Base-by-base conservation (phyloP, 495 filamentous ascomycete genomes). In the Rusavskia elegans region DNA sequence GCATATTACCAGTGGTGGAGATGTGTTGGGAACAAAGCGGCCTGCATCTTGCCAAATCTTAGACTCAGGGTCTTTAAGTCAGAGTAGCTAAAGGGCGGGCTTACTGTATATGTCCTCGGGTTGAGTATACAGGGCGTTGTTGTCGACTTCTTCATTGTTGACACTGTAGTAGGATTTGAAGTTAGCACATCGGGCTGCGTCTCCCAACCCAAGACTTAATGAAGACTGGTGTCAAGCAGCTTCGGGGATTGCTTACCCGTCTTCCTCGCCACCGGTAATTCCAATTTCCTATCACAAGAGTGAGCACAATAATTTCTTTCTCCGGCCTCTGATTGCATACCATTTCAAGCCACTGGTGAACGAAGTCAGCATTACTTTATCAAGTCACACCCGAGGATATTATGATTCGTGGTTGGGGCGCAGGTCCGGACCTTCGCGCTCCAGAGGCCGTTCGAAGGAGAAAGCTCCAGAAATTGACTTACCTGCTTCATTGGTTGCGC, bases 51-150 rank as follows among this genome's bases (percentile, higher is more conserved):
- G n/a, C 32, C 13, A 10, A 10, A 35, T 3, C 0, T 7, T 10
- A 11, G 32, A 11, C 9, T 35, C 32, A 11, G 32, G 8, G 7
- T 35, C 32, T 8, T 14, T 7, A 14, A 35, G 10, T 35, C 7
- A 11, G 32, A 11, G 25, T 27, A 27, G 6, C 32, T 35, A 3
- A 10, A 35, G 10, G 32, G 32, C 8, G 9, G 13, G 32, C 32
- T 35, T 35, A 35, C 32, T 35, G 32, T 35, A 81, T 69, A 96
- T 93, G 64, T 93, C 89, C 73, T 94, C 88, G 51, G 92, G 92
- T 69, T 97, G 92, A 40, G 92, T 97, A 80, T 97, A 97, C 49
- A 97, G 80, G 53, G 86, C 81, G 73, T 83, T 84, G 78, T 97
- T 97, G 77, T 97, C 92, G 50, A 96, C 84, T 55, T 74, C 75